Evolutionary conservation across 257 asterid species (phyloP), one percentile per base, ranked within the genome.

Genomic region (Phtheirospermum japonicum): DNA sequence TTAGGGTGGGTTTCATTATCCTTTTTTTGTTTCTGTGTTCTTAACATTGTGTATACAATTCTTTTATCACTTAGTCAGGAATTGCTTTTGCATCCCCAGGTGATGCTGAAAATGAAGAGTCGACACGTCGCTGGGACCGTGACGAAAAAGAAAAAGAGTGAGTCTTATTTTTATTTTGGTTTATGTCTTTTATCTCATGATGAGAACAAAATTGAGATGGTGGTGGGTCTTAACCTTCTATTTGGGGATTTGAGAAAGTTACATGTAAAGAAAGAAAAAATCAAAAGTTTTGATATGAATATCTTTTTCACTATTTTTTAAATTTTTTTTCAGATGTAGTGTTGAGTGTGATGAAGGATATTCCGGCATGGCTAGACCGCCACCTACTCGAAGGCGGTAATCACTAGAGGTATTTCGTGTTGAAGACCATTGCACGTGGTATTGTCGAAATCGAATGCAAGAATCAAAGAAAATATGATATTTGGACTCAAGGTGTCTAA

Each of bases 331-430:
- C 82, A 93, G 99, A 93, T 82, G 79, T 82, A 7, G 99, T 93
- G 51, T 58, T 85, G 67, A 90, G 78, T 61, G 95, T 89, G 66
- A 1, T 93, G 57, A 93, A 79, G 74, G 92, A 93, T 72, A 70
- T 84, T 59, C 94, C 92, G 6, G 95, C 97, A 0, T 93, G 99
- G 99, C 83, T 97, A 0, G 99, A 97, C 30, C 89, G 99, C 64
- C 99, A 93, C 79, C 67, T 93, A 37, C 91, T 93, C 0, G 94
- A 90, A 23, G 97, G 96, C 9, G 93, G 99, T 0, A 92, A 80
- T 63, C 48, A 89, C 52, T 76, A 87, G 56, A 66, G 89, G 57
- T 93, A 93, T 74, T 93, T 93, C 0, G 99, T 86, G 0, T 61
- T 93, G 73, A 87, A 80, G 80, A 93, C 99, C 0, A 67, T 93